Percentiles rank a stretch among this genome's conserved stretches.
phyloP scores from a whole-genome alignment of 305 asterid genomes.

The Solanum hybrid region DNA sequence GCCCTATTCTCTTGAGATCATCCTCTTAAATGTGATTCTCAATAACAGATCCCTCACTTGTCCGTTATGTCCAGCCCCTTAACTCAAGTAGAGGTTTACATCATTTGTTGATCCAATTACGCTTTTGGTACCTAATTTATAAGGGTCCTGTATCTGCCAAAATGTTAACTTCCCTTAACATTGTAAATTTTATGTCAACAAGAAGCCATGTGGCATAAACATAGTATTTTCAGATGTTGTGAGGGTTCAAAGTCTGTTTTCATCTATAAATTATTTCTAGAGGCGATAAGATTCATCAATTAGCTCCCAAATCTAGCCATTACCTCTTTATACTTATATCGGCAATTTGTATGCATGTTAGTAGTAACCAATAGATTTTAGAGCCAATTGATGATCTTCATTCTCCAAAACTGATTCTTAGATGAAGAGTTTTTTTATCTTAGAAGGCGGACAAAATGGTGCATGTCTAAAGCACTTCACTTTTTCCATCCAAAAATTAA shows the following conservation, averaged over 20 bases:
- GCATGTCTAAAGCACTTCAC: background rate
- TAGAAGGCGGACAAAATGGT: background rate
- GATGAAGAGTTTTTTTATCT: background rate
- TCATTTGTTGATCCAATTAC: background rate
- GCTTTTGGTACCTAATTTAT: background rate
- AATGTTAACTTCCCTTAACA: background rate
- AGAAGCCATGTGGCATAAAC: background rate
- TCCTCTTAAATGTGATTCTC: background rate
- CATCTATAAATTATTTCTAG: background rate
- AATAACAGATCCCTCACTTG: background rate
- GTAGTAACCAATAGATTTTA: background rate
- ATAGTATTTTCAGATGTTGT: background rate
- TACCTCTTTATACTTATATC: background rate
- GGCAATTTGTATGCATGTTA: background rate
- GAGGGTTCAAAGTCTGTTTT: background rate
- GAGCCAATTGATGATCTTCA: background rate
- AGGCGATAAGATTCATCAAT: background rate
- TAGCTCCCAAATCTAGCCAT: background rate
- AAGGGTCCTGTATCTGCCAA: background rate
- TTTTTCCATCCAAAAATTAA: background rate
- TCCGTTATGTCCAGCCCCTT: background rate
- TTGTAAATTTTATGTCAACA: background rate
- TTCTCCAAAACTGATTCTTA: background rate
- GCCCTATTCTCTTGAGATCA: background rate
- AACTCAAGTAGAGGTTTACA: background rate